Conservation (phyloP, 495 filamentous ascomycete genomes). For the Penicillium cataractarum region DNA sequence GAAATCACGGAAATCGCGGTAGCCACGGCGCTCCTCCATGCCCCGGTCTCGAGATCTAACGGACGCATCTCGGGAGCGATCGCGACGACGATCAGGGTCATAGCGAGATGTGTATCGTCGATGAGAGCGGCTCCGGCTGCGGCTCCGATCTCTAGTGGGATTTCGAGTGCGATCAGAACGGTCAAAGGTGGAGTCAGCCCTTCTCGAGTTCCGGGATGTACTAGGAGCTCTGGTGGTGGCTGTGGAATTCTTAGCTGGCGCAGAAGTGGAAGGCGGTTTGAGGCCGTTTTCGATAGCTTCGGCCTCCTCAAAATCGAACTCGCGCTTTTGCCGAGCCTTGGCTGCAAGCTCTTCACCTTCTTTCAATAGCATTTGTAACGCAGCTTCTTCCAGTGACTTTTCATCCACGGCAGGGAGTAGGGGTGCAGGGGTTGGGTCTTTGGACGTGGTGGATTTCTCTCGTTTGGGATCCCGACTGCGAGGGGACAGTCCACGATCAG, state of each 20-base stretch:
- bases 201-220: conserved; percentile 32
- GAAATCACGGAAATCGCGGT: conserved; percentile 45
- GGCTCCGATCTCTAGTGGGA: conserved; percentile 36
- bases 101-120: conserved; percentile 37
- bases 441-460: conserved; percentile 44
- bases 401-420: conserved; percentile 51
- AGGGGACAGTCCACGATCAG: conserved; percentile 44
- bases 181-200: conserved; percentile 38
- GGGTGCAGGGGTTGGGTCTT: conserved; percentile 45
- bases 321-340: conserved; percentile 59
- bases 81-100: conserved; percentile 38
- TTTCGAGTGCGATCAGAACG: conserved; percentile 32
- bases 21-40: conserved; percentile 36
- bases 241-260: conserved; percentile 30
- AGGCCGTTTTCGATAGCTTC: conserved; percentile 53
- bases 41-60: conserved; percentile 42
- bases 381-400: conserved; percentile 60
- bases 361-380: conserved; percentile 57
- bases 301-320: conserved; percentile 59
- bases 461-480: conserved; percentile 41
- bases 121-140: conserved; percentile 40
- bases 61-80: conserved; percentile 41
- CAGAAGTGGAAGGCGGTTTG: conserved; percentile 31
- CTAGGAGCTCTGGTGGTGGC: conserved; percentile 35
- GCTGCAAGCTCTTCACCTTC: conserved; percentile 65